Conservation (phyloP, 148 eudicot species). For the Spergularia marina region DNA sequence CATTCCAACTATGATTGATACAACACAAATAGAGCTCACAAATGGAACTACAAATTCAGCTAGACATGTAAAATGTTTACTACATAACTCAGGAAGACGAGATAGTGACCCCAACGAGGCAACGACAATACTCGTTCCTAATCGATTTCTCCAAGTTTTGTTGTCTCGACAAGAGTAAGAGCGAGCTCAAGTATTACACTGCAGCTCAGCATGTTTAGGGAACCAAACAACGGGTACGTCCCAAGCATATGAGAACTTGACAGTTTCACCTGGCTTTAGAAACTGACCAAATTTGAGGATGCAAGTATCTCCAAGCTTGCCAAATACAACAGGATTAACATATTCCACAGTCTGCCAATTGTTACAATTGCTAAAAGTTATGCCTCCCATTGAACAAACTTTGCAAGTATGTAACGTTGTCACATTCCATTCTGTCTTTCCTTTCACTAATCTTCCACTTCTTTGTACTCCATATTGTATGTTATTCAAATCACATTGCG, state of each 20-base stretch:
- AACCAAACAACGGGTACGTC: slow-evolving; percentile 17
- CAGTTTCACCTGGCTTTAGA: not conserved
- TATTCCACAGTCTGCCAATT: slow-evolving; percentile 20
- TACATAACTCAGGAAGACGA: no score
- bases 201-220: not conserved
- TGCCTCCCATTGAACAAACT: slow-evolving; percentile 13
- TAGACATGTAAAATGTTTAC: no score
- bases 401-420: slow-evolving; percentile 9
- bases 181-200: no score
- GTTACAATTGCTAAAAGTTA: slow-evolving; percentile 9
- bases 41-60: no score
- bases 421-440: slow-evolving; percentile 17
- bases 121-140: no score
- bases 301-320: not conserved
- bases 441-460: slow-evolving; percentile 14
- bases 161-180: no score
- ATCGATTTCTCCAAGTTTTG: no score
- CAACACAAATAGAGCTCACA: no score
- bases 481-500: slow-evolving; percentile 13
- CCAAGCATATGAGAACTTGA: slow-evolving; percentile 29
- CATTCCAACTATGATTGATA: no score
- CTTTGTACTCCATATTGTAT: slow-evolving; percentile 13
- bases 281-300: not conserved
- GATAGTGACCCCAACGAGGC: no score
- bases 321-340: slow-evolving; percentile 18